Percentiles rank a stretch among this genome's conserved stretches.
phyloP scores from a whole-genome alignment of 1,139 yeast species.

The Lodderomyces jiufengensis region DNA sequence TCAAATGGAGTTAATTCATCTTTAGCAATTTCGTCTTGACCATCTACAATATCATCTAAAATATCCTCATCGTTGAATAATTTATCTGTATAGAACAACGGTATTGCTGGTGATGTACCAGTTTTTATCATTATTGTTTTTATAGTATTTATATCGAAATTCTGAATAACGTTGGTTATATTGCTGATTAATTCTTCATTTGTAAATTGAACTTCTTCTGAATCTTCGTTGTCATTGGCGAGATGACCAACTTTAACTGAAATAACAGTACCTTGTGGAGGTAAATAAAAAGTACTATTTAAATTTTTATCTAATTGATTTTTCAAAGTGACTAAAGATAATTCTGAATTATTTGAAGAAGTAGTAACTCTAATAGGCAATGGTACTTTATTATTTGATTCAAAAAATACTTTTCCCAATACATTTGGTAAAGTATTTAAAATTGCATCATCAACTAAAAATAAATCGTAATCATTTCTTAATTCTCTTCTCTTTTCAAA shows the following conservation, averaged over 20 bases:
- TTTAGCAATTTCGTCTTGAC: slow-evolving; percentile 24
- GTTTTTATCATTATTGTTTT: slow-evolving; percentile 71
- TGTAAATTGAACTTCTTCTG: neutral
- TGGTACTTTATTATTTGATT: slow-evolving; percentile 57
- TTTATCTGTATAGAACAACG: slow-evolving; percentile 67
- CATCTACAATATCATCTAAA: slow-evolving; percentile 18
- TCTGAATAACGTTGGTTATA: slow-evolving; percentile 51
- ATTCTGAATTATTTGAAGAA: slow-evolving; percentile 31
- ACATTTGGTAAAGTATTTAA: slow-evolving; percentile 77
- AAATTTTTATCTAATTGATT: slow-evolving; percentile 60
- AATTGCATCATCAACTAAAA: slow-evolving; percentile 80
- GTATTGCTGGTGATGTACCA: slow-evolving; percentile 73
- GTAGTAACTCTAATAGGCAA: slow-evolving; percentile 57
- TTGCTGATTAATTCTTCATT: slow-evolving; percentile 45
- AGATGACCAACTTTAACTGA: slow-evolving; percentile 66
- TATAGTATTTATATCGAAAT: slow-evolving; percentile 42
- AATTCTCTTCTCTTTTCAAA: slow-evolving; percentile 71
- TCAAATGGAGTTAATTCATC: slow-evolving; percentile 61
- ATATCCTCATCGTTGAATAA: slow-evolving; percentile 43
- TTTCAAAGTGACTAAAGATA: slow-evolving; percentile 54
- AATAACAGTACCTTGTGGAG: slow-evolving; percentile 74
- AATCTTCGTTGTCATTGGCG: slow-evolving; percentile 29
- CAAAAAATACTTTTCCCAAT: slow-evolving; percentile 76
- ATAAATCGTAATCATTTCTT: slow-evolving; percentile 58
- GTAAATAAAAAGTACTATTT: slow-evolving; percentile 56